These are phyloP conservation scores for Pulveroboletus ravenelii DNA, from an alignment of 768 basidiomycete species.

Conservation along the genomic window DNA sequence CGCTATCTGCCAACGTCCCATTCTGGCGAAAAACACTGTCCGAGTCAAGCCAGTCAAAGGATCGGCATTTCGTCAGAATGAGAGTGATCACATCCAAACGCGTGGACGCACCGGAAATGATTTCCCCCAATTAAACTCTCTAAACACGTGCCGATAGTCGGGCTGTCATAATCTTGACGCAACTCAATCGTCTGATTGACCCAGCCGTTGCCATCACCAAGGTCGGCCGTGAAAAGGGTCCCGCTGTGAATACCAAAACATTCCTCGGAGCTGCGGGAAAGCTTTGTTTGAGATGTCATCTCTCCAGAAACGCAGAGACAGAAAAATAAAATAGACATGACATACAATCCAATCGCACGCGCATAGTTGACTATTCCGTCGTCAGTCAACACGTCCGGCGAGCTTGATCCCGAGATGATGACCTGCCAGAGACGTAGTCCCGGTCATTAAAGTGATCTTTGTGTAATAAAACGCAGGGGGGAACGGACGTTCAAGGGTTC, in stretches of 20 bases:
- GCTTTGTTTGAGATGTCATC: neutral
- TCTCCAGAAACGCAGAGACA: neutral
- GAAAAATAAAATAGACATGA: neutral
- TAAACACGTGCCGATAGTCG: constrained; percentile 39
- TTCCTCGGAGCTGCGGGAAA: constrained; percentile 34
- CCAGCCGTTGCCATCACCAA: constrained; percentile 45
- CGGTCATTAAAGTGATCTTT: neutral
- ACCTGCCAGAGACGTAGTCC: constrained; percentile 32
- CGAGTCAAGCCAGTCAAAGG: neutral
- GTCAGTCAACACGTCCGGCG: constrained; percentile 51
- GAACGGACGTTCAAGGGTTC: constrained; percentile 42
- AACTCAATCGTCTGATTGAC: constrained; percentile 43
- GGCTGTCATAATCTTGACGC: constrained; percentile 39
- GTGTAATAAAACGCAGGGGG: neutral
- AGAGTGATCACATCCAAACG: neutral
- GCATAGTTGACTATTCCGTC: constrained; percentile 56
- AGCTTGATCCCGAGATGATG: constrained; percentile 64
- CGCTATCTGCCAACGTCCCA: constrained; percentile 44
- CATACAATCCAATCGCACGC: constrained; percentile 59
- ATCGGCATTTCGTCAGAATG: neutral
- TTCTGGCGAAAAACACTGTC: constrained; percentile 52
- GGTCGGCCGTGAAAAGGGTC: constrained; percentile 37
- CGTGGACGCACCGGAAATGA: constrained; percentile 38
- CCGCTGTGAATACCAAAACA: constrained; percentile 36
- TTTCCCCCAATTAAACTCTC: constrained; percentile 45